phyloP scores from a whole-genome alignment of 805 yeast genomes.

The Candida nanaspora region DNA sequence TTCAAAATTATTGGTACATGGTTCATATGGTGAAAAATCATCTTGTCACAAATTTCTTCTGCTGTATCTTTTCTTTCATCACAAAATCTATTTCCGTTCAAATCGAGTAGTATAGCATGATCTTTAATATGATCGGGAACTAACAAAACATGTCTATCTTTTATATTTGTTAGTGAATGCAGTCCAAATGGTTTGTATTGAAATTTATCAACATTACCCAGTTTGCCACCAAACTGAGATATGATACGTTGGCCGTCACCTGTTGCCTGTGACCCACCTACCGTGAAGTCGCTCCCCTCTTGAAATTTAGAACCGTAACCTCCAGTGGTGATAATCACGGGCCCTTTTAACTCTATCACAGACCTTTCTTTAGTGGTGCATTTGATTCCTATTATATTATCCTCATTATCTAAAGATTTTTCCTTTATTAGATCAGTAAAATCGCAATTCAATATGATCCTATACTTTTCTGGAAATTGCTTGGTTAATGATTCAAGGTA shows the following conservation, averaged over 20 bases:
- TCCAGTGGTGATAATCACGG: slow-evolving; percentile 58
- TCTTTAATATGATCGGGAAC: slow-evolving; percentile 4
- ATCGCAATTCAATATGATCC: slow-evolving; percentile 23
- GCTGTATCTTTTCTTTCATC: slow-evolving; percentile 2
- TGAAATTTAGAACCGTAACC: slow-evolving; percentile 53
- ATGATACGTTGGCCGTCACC: slow-evolving; percentile 54
- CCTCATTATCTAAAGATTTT: no score
- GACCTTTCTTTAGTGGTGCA: slow-evolving; percentile 23
- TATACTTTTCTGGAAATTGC: slow-evolving; percentile 31
- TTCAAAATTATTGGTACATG: background rate
- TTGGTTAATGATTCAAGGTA: slow-evolving; percentile 29
- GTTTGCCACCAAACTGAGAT: slow-evolving; percentile 39
- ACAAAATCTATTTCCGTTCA: slow-evolving; percentile 7
- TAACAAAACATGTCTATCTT: background rate
- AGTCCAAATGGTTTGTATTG: slow-evolving; percentile 62
- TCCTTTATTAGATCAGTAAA: slow-evolving; percentile 31
- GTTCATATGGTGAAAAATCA: background rate
- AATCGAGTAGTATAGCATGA: slow-evolving; percentile 6
- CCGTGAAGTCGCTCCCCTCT: no score
- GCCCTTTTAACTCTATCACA: slow-evolving; percentile 30
- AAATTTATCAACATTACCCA: slow-evolving; percentile 50
- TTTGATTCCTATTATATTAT: slow-evolving; percentile 12
- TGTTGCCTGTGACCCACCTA: slow-evolving; percentile 40
- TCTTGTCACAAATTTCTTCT: slow-evolving; percentile 5
- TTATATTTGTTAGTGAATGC: slow-evolving; percentile 31